These are phyloP conservation scores for Yarrowia yakushimensis DNA, from an alignment of 805 yeast genomes.

Conservation along the genomic window DNA sequence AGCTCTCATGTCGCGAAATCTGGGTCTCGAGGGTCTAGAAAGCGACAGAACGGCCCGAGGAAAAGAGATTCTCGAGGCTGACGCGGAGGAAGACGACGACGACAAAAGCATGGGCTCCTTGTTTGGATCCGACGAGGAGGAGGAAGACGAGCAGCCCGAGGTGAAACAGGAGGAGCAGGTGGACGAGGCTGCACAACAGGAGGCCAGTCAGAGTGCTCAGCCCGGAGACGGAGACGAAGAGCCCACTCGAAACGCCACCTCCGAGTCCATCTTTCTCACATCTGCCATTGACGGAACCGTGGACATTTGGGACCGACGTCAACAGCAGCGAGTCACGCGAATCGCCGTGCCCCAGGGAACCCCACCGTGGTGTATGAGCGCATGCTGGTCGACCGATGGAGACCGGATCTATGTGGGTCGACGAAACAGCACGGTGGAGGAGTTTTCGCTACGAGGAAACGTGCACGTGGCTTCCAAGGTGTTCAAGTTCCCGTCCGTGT, in stretches of 20 bases:
- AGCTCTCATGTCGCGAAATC: slow-evolving; percentile 29
- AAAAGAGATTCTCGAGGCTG: slow-evolving; percentile 22
- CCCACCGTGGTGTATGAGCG: slow-evolving; percentile 89
- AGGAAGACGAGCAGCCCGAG: slow-evolving; percentile 28
- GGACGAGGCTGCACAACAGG: not conserved
- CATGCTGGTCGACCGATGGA: slow-evolving; percentile 87
- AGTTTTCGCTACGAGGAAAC: slow-evolving; percentile 38
- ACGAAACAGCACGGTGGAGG: slow-evolving; percentile 81
- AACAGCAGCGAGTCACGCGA: slow-evolving; percentile 43
- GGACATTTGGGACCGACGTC: slow-evolving; percentile 77
- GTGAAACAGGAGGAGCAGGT: not conserved
- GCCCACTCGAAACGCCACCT: not conserved
- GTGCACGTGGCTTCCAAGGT: slow-evolving; percentile 50
- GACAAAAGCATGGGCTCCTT: slow-evolving; percentile 48
- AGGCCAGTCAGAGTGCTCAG: slow-evolving; percentile 25
- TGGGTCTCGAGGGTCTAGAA: slow-evolving; percentile 29
- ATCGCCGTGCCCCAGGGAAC: slow-evolving; percentile 56
- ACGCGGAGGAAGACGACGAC: slow-evolving; percentile 30
- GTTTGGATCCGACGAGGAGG: slow-evolving; percentile 57
- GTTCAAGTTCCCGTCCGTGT: slow-evolving; percentile 74
- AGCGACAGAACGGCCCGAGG: slow-evolving; percentile 27
- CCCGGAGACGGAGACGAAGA: slow-evolving; percentile 17
- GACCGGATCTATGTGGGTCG: slow-evolving; percentile 78
- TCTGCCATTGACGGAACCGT: slow-evolving; percentile 81
- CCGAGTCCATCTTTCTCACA: slow-evolving; percentile 55